Percentiles rank a stretch among this genome's conserved stretches.
Evolutionary conservation across 2,329 filamentous ascomycete genomes (phyloP).

Genomic region (Colletotrichum godetiae): DNA sequence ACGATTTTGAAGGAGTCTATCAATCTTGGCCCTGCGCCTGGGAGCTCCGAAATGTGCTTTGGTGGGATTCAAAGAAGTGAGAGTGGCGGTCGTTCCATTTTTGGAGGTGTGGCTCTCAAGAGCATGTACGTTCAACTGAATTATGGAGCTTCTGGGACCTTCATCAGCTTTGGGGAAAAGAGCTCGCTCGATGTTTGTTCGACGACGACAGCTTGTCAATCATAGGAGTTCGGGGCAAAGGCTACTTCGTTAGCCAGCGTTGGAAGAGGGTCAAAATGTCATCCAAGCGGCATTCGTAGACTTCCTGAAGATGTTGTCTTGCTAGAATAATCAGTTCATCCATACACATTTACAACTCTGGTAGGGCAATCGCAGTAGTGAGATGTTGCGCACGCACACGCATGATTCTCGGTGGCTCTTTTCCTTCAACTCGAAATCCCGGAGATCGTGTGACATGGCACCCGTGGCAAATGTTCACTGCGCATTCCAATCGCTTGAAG

Average conservation of each 20-base stretch:
- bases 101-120: slow-evolving; percentile 86
- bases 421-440: not conserved
- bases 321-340: not conserved
- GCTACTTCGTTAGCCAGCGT: not conserved
- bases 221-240: not conserved
- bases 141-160: slow-evolving; percentile 14
- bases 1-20: slow-evolving; percentile 66
- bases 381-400: not conserved
- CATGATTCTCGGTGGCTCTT: not conserved
- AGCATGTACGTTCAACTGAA: slow-evolving; percentile 68
- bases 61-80: slow-evolving; percentile 77
- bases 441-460: not conserved
- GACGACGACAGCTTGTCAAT: slow-evolving; percentile 5
- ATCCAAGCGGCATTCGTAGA: not conserved
- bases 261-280: not conserved
- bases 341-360: not conserved
- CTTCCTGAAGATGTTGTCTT: not conserved
- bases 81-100: slow-evolving; percentile 67
- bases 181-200: slow-evolving; percentile 23
- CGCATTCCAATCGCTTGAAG: not conserved
- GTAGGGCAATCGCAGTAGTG: not conserved
- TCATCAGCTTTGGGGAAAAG: slow-evolving; percentile 26
- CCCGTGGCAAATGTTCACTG: not conserved
- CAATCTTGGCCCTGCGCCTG: slow-evolving; percentile 63
- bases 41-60: slow-evolving; percentile 70